phyloP scores from a whole-genome alignment of 768 basidiomycete species.

The Leucosporidium scottii region DNA sequence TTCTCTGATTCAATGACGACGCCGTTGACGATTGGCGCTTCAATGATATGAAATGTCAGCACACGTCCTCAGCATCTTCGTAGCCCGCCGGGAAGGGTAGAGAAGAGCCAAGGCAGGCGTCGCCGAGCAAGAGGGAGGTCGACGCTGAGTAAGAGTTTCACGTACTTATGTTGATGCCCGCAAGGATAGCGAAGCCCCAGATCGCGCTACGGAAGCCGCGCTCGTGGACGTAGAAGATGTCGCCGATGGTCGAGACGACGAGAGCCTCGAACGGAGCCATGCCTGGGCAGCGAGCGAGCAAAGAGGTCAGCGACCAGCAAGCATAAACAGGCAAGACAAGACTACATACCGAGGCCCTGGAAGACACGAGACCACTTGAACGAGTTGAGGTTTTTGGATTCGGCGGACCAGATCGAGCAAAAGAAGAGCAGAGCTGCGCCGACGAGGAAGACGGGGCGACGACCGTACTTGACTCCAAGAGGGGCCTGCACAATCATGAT shows the following conservation, averaged over 20 bases:
- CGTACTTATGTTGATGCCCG: slow-evolving; percentile 32
- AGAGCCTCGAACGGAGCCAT: slow-evolving; percentile 32
- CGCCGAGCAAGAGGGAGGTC: too few species aligned
- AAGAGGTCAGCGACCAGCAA: too few species aligned
- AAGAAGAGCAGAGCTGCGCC: slow-evolving; percentile 3
- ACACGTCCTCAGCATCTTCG: too few species aligned
- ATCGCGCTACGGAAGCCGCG: slow-evolving; percentile 46
- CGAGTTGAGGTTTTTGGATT: slow-evolving; percentile 45
- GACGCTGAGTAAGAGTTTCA: too few species aligned
- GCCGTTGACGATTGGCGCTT: slow-evolving; percentile 48
- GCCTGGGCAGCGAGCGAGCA: slow-evolving; percentile 36
- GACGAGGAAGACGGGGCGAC: slow-evolving; percentile 10
- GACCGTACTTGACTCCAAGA: slow-evolving; percentile 46
- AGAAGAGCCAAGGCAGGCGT: too few species aligned
- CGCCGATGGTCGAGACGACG: slow-evolving; percentile 26
- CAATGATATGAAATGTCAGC: too few species aligned
- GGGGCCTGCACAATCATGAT: slow-evolving; percentile 35
- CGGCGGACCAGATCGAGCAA: slow-evolving; percentile 48
- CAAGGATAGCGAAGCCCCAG: slow-evolving; percentile 49
- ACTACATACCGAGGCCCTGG: slow-evolving; percentile 47
- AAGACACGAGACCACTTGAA: slow-evolving; percentile 48
- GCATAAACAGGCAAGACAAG: slow-evolving; percentile 43
- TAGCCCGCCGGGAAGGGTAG: too few species aligned
- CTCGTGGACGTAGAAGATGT: slow-evolving; percentile 24
- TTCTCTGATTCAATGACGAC: slow-evolving; percentile 46